phyloP scores from a whole-genome alignment of 495 filamentous ascomycete genomes.

The Annulohypoxylon maeteangense region DNA sequence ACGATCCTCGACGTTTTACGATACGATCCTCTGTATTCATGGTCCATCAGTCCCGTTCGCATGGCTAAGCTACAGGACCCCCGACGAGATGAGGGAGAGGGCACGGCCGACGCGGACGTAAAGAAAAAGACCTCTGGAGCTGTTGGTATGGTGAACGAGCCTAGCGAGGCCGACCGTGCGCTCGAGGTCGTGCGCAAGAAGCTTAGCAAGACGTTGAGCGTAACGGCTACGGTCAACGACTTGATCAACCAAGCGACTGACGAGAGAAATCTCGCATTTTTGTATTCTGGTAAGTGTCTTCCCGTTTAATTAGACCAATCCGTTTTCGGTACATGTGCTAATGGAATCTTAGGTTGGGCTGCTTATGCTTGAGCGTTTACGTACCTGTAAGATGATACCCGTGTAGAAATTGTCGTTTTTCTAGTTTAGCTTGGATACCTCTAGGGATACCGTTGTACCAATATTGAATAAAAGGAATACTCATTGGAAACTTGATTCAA shows the following conservation, averaged over 20 bases:
- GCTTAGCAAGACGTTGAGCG: conserved; percentile 90
- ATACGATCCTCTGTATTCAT: conserved; percentile 95
- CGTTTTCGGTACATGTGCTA: neutral
- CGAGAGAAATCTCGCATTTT: conserved; percentile 88
- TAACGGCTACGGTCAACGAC: conserved; percentile 94
- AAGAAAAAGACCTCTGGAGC: conserved; percentile 59
- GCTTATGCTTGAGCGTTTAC: conserved; percentile 33
- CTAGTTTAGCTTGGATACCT: neutral
- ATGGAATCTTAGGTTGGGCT: conserved; percentile 33
- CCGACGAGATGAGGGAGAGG: conserved; percentile 51
- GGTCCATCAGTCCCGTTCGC: conserved; percentile 91
- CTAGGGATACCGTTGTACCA: neutral
- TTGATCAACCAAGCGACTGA: conserved; percentile 95
- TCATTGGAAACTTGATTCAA: neutral
- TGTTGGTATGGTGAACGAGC: conserved; percentile 69
- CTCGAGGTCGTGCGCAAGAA: conserved; percentile 95
- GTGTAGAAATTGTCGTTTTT: conserved; percentile 13
- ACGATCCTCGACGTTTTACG: conserved; percentile 95
- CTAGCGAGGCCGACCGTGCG: conserved; percentile 90
- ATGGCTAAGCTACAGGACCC: conserved; percentile 71
- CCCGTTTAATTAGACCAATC: neutral
- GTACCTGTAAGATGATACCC: conserved; percentile 22
- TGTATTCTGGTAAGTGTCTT: conserved; percentile 80
- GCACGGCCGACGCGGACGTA: conserved; percentile 36
- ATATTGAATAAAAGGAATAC: neutral